phyloP scores from a whole-genome alignment of 1,284 basidiomycete species.

The Entoloma clypeatum region DNA sequence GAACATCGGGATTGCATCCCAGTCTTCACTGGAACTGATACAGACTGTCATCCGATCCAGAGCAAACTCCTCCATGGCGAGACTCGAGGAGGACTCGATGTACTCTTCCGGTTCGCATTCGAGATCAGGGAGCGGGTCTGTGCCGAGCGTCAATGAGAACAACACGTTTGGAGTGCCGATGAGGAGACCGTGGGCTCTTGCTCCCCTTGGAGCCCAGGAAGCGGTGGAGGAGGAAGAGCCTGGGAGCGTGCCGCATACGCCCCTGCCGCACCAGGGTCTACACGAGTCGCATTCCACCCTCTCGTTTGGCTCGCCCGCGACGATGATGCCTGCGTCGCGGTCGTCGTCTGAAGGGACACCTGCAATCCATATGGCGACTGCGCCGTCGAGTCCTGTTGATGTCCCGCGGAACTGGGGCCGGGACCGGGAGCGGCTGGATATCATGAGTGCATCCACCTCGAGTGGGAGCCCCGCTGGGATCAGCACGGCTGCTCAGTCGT shows the following conservation, averaged over 20 bases:
- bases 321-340: slow-evolving; percentile 7
- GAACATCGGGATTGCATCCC: slow-evolving; percentile 55
- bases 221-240: slow-evolving; percentile 25
- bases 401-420: slow-evolving; percentile 8
- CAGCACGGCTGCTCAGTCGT: slow-evolving; percentile 64
- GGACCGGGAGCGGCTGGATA: slow-evolving; percentile 9
- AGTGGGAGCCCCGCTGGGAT: slow-evolving; percentile 55
- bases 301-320: slow-evolving; percentile 10
- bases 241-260: slow-evolving; percentile 18
- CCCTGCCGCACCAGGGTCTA: slow-evolving; percentile 17
- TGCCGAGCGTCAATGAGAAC: slow-evolving; percentile 57
- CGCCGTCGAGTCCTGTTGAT: slow-evolving; percentile 13
- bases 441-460: slow-evolving; percentile 14
- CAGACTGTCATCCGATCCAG: slow-evolving; percentile 40
- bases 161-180: slow-evolving; percentile 66
- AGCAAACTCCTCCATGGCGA: slow-evolving; percentile 57
- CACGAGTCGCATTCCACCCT: slow-evolving; percentile 13
- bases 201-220: no score
- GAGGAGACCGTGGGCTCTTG: slow-evolving; percentile 31
- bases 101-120: slow-evolving; percentile 39
- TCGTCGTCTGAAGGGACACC: slow-evolving; percentile 10
- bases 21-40: slow-evolving; percentile 58
- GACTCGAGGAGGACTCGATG: slow-evolving; percentile 50
- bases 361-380: slow-evolving; percentile 1
- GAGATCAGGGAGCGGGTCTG: slow-evolving; percentile 49